Conservation (phyloP, 2,329 filamentous ascomycete genomes). For the Talaromyces sp. region DNA sequence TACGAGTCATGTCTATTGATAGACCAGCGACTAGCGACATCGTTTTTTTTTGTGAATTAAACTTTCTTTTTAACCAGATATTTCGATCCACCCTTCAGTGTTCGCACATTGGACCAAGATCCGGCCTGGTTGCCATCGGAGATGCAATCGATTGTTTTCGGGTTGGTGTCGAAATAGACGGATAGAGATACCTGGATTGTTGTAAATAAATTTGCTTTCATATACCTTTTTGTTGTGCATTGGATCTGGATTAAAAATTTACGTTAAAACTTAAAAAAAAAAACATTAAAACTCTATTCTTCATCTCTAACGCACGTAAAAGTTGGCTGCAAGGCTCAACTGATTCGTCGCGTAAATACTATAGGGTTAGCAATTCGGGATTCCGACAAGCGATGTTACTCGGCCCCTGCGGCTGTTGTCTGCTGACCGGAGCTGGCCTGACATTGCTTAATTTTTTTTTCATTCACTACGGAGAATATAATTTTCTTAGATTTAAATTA, state of each 20-base stretch:
- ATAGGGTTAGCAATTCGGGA: background rate
- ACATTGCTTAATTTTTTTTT: background rate
- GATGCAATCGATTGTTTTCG: background rate
- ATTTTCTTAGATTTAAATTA: background rate
- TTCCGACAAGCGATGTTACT: background rate
- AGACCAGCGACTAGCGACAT: slow-evolving; percentile 1
- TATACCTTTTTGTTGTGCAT: background rate
- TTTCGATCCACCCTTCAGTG: background rate
- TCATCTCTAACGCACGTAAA: too few relatives aligned
- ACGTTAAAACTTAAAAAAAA: background rate
- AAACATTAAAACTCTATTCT: too few relatives aligned
- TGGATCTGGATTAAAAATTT: background rate
- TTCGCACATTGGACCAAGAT: background rate
- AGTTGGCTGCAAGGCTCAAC: background rate
- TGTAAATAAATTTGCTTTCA: background rate
- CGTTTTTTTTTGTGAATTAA: background rate
- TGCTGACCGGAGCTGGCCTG: background rate
- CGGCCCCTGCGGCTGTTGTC: background rate
- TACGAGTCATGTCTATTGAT: background rate
- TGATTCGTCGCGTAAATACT: background rate
- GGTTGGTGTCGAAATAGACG: background rate
- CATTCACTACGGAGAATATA: too few relatives aligned
- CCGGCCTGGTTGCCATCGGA: background rate
- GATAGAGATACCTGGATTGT: background rate
- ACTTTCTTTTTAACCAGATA: background rate